phyloP scores from a whole-genome alignment of 495 filamentous ascomycete species.

The Delitschia confertaspora region DNA sequence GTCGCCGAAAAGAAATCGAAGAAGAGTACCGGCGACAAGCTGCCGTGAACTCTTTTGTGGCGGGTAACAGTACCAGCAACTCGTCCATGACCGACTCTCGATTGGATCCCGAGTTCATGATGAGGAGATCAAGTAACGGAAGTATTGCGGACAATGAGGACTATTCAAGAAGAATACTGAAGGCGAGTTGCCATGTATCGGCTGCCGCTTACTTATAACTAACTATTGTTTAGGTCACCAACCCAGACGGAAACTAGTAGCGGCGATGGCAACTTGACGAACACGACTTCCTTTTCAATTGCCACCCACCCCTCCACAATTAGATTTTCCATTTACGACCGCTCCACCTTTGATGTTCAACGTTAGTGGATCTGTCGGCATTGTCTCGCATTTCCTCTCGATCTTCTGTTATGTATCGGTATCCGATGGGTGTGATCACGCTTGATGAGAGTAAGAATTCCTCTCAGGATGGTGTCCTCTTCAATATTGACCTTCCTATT shows the following conservation, averaged over 20 bases:
- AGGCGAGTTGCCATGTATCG: no score
- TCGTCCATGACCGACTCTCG: slow-evolving; percentile 66
- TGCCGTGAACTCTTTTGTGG: slow-evolving; percentile 58
- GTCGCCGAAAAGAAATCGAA: slow-evolving; percentile 63
- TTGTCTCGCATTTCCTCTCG: no score
- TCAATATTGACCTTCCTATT: slow-evolving; percentile 1
- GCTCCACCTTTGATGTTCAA: no score
- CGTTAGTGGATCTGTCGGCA: no score
- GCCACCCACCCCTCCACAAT: slow-evolving; percentile 3
- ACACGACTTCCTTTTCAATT: slow-evolving; percentile 2
- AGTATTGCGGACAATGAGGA: slow-evolving; percentile 98
- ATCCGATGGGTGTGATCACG: slow-evolving; percentile 20
- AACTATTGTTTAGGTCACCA: slow-evolving; percentile 23
- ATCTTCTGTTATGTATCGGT: no score
- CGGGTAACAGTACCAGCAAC: slow-evolving; percentile 49
- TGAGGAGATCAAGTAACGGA: slow-evolving; percentile 82
- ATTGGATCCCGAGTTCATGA: slow-evolving; percentile 78
- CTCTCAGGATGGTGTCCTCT: slow-evolving; percentile 6
- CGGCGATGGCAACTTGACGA: slow-evolving; percentile 6
- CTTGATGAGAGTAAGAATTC: slow-evolving; percentile 25
- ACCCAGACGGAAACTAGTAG: slow-evolving; percentile 12
- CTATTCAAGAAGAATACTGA: slow-evolving; percentile 90
- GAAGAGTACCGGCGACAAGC: slow-evolving; percentile 71
- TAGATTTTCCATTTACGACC: no score
- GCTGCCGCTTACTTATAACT: no score